phyloP scores from a whole-genome alignment of 225 moss, liverwort and hornwort species.

The Sphagnum contortum region DNA sequence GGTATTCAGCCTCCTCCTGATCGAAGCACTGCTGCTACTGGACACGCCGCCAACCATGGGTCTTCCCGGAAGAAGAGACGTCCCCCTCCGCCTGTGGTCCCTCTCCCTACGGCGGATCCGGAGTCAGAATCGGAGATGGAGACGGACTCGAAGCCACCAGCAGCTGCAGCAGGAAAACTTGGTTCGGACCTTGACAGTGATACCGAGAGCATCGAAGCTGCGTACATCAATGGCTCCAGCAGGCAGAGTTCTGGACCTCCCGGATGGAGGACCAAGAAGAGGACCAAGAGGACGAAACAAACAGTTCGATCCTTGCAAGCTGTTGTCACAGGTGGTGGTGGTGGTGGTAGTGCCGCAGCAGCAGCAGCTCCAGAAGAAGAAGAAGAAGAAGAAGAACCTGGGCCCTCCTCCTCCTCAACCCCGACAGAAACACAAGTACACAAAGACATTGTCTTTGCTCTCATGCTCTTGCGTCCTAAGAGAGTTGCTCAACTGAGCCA shows the following conservation, averaged over 20 bases:
- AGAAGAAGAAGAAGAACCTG: too few species aligned
- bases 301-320: slow-evolving; percentile 60
- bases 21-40: not conserved
- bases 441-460: slow-evolving; percentile 52
- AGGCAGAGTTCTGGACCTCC: slow-evolving; percentile 23
- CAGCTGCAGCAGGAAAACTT: too few species aligned
- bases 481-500: too few species aligned
- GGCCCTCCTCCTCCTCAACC: not conserved
- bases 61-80: slow-evolving; percentile 53
- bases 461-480: slow-evolving; percentile 42
- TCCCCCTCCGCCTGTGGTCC: slow-evolving; percentile 7
- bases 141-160: slow-evolving; percentile 21
- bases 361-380: too few species aligned
- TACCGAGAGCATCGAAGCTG: slow-evolving; percentile 84
- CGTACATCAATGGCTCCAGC: slow-evolving; percentile 67
- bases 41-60: slow-evolving; percentile 16
- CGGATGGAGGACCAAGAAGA: slow-evolving; percentile 59
- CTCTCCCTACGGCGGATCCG: slow-evolving; percentile 35
- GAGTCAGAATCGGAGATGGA: slow-evolving; percentile 21
- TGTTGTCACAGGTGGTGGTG: slow-evolving; percentile 41
- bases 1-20: slow-evolving; percentile 69
- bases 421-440: slow-evolving; percentile 26
- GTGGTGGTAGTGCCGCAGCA: not conserved
- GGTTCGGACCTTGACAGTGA: slow-evolving; percentile 79
- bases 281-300: slow-evolving; percentile 79